A percentile compares a stretch with the other conserved stretches of the same genome.
Conservation (phyloP, 805 yeast genomes). For the Sugiyamaella qingdaonensis region DNA sequence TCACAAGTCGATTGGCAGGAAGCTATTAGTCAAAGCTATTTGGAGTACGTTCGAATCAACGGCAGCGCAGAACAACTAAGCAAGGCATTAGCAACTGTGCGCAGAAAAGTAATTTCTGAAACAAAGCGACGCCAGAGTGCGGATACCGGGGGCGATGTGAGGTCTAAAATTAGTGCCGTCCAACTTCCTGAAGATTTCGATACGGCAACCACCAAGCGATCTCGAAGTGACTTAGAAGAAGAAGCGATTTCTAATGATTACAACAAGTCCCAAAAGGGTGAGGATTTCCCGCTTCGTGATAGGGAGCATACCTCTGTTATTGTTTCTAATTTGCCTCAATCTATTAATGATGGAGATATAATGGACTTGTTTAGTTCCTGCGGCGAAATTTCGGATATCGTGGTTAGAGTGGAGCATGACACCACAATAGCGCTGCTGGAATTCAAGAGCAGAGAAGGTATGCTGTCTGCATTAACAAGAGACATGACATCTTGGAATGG, state of each 20-base stretch:
- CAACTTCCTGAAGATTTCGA: too few relatives aligned
- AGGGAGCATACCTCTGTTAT: slow-evolving; percentile 58
- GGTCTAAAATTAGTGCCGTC: too few relatives aligned
- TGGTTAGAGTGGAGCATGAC: slow-evolving; percentile 15
- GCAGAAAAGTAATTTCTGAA: slow-evolving; percentile 1
- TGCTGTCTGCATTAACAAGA: slow-evolving; percentile 58
- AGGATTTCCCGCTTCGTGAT: slow-evolving; percentile 36
- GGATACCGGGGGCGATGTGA: too few relatives aligned
- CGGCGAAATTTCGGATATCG: slow-evolving; percentile 47
- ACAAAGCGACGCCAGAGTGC: slow-evolving; percentile 1
- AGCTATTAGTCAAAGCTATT: slow-evolving; percentile 43
- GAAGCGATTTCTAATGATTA: not conserved
- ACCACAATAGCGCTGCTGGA: slow-evolving; percentile 53
- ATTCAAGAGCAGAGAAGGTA: slow-evolving; percentile 44
- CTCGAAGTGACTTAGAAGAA: not conserved
- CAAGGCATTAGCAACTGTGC: slow-evolving; percentile 16
- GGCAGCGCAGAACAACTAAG: slow-evolving; percentile 32
- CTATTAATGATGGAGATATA: slow-evolving; percentile 39
- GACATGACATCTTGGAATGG: slow-evolving; percentile 47
- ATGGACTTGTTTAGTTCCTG: slow-evolving; percentile 52
- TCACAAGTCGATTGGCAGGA: slow-evolving; percentile 46
- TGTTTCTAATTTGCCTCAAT: slow-evolving; percentile 46
- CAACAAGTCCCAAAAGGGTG: not conserved
- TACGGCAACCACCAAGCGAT: not conserved
- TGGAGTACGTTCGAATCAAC: slow-evolving; percentile 35